Evolutionary conservation across 179 eudicot species (phyloP).

Genomic region (Vitellaria paradoxa): DNA sequence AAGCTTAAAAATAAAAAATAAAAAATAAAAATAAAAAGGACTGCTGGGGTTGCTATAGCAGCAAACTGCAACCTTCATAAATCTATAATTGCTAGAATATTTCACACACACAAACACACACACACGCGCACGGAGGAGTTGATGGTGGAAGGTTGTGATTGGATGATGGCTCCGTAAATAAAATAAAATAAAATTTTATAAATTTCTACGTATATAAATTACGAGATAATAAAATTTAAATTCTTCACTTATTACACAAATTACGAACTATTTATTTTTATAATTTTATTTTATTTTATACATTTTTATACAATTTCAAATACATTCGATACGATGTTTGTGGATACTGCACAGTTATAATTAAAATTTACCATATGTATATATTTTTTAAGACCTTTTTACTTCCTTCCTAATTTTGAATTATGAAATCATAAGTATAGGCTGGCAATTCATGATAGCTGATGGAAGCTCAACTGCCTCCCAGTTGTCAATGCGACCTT

Average conservation of each 20-base stretch:
- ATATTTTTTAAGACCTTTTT: not conserved
- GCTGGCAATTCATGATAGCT: conserved; percentile 22
- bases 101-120: too few species aligned
- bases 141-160: conserved; percentile 52
- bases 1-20: conserved; percentile 14
- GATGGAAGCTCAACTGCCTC: conserved; percentile 8
- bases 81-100: conserved; percentile 39
- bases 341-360: conserved; percentile 19
- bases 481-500: conserved; percentile 15
- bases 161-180: too few species aligned
- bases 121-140: conserved; percentile 20
- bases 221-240: too few species aligned
- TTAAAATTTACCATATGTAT: not conserved
- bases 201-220: too few species aligned
- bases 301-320: too few species aligned
- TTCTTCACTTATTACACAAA: too few species aligned
- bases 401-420: not conserved
- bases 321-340: conserved; percentile 36
- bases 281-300: too few species aligned
- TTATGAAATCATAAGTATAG: not conserved
- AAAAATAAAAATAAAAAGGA: conserved; percentile 4
- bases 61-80: conserved; percentile 39
- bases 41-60: conserved; percentile 18
- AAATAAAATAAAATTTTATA: too few species aligned
- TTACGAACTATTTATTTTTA: too few species aligned